Evolutionary conservation across 345 rosid species (phyloP), one percentile per base, ranked within the genome.

Genomic region (Xanthoceras sorbifolium): DNA sequence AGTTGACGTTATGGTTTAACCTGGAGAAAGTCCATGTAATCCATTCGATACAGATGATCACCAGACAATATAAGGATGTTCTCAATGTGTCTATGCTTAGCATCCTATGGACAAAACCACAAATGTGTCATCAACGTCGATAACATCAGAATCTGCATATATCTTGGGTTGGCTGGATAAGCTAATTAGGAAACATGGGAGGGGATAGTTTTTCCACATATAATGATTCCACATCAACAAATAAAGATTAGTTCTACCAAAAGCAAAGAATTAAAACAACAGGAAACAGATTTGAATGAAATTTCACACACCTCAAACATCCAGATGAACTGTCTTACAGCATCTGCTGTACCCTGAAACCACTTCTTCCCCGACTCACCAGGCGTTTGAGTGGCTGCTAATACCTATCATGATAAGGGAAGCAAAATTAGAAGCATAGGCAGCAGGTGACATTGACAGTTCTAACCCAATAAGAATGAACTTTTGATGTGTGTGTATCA

Each of bases 281-380:
- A 34, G 52, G 60, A 46, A 68, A 40, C 5, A 1, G 42, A 42
- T 54, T 18, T 36, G 42, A 71, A 15, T 74, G 52, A 65, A 17
- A 60, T 64, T 72, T 61, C 48, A 10, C 76, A 74, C 82, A 91
- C 98, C 93, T 94, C 96, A 76, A 94, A 87, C 61, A 94, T 69
- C 98, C 97, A 92, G 15, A 85, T 69, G 74, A 92, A 94, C 67
- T 90, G 94, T 82, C 97, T 90, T 32, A 92, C 96, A 70, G 97
- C 97, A 86, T 94, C 98, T 34, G 97, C 97, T 76, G 98, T 94
- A 59, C 98, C 98, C 84, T 92, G 96, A 81, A 94, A 94, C 98
- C 97, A 94, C 79, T 83, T 91, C 78, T 88, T 89, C 77, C 97
- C 98, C 0, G 89, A 83, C 81, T 89, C 93, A 11, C 98, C 97